These are phyloP conservation scores for Ceratopteris richardii DNA, from an alignment of 75 land plant genomes.

Conservation along the genomic window DNA sequence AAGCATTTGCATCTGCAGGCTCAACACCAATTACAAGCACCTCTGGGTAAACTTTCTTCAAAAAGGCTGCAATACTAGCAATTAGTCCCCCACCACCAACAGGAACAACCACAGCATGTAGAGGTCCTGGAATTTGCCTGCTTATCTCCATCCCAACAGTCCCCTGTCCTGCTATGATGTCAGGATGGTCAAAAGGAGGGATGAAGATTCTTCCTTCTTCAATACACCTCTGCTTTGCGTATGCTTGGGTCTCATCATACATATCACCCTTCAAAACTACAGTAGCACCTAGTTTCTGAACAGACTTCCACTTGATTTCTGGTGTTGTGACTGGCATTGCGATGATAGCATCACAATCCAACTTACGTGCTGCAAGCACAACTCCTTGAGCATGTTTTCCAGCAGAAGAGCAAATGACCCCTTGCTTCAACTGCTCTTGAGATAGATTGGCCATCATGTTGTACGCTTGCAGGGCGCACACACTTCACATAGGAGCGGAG, in stretches of 20 bases:
- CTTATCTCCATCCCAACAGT: slow-evolving; percentile 53
- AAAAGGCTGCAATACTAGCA: slow-evolving; percentile 52
- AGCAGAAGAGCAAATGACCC: slow-evolving; percentile 87
- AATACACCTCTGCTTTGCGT: slow-evolving; percentile 33
- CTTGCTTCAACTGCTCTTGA: slow-evolving; percentile 51
- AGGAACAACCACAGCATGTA: slow-evolving; percentile 52
- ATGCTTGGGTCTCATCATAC: slow-evolving; percentile 50
- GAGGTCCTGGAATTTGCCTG: slow-evolving; percentile 35
- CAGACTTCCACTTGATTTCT: slow-evolving; percentile 69
- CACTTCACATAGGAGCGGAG: no score
- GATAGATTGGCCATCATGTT: slow-evolving; percentile 82
- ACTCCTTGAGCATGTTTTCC: slow-evolving; percentile 95
- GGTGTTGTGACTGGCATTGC: slow-evolving; percentile 89
- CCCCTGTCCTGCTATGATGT: slow-evolving; percentile 50
- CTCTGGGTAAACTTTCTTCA: slow-evolving; percentile 56
- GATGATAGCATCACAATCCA: slow-evolving; percentile 66
- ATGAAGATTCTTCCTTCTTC: slow-evolving; percentile 47
- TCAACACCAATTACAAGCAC: slow-evolving; percentile 71
- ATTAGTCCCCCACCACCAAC: slow-evolving; percentile 55
- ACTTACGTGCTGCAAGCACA: slow-evolving; percentile 58
- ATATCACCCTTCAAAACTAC: slow-evolving; percentile 47
- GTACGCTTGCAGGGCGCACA: no score
- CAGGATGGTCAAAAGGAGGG: slow-evolving; percentile 49
- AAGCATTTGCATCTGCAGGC: slow-evolving; percentile 70
- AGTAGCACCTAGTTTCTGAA: slow-evolving; percentile 43